Base-by-base conservation (phyloP, 2,329 filamentous ascomycete species). In the Onygena corvina region DNA sequence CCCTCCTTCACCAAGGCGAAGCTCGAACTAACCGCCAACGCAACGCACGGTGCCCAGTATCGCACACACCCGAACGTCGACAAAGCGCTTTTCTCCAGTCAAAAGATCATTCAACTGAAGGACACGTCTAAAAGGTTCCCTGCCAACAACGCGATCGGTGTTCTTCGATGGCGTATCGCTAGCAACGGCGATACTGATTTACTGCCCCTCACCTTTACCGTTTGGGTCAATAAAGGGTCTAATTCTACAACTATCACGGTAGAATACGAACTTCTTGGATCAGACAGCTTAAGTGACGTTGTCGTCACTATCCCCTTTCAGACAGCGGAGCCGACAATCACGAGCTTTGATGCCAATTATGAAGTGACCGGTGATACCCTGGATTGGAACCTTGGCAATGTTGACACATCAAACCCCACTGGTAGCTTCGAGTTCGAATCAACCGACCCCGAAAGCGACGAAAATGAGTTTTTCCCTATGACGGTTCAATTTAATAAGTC, bases 381-480 rank as follows among this genome's bases (percentile, higher is more conserved):
- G 50, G 90, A 96, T 64, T 98, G 92, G 92, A 84, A 83, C 35
- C 85, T 98, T 59, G 90, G 92, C 53, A 77, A 80, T 3, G 81
- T 96, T 34, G 84, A 89, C 60, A 82, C 87, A 46, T 82, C 83
- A 51, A 94, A 92, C 64, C 71, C 81, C 14, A 88, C 75, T 34
- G 92, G 92, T 14, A 83, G 85, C 42, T 96, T 98, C 61, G 92
- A 98, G 66, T 96, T 98, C 57, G 92, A 96, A 68, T 87, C 88
- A 1, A 81, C 86, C 64, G 86, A 86, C 8, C 79, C 81, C 49
- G 86, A 89, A 57, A 79, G 81, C 50, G 86, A 90, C 58, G 92
- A 96, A 64, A 83, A 86, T 50, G 89, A 95, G 59, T 96, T 96
- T 72, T 98, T 98, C 80, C 92, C 92, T 1, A 96, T 98, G 89